Evolutionary conservation across 345 rosid species (phyloP).

Genomic region (Gynandropsis gynandra): DNA sequence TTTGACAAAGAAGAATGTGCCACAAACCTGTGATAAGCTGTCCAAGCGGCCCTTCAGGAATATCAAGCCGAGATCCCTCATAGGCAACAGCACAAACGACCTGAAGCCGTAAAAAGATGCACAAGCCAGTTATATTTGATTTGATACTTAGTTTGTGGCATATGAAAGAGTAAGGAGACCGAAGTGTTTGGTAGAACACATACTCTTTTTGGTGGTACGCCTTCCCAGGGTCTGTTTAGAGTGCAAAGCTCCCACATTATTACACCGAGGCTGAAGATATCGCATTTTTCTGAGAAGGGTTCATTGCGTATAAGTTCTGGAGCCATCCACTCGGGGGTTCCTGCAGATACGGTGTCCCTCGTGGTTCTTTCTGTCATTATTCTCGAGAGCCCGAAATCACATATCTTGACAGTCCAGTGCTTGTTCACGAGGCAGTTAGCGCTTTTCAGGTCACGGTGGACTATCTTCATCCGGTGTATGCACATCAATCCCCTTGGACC

Average conservation of each 20-base stretch:
- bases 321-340: constrained; percentile 94
- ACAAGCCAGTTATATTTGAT: not conserved
- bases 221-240: constrained; percentile 79
- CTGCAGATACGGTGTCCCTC: constrained; percentile 57
- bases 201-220: constrained; percentile 65
- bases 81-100: constrained; percentile 68
- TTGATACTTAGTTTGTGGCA: not conserved
- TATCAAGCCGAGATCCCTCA: constrained; percentile 61
- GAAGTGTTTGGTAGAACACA: constrained; percentile 9
- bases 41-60: constrained; percentile 72
- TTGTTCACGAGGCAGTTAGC: constrained; percentile 68
- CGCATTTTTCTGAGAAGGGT: constrained; percentile 73
- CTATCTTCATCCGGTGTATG: constrained; percentile 81
- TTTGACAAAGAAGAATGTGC: constrained; percentile 1
- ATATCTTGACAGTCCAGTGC: constrained; percentile 68
- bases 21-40: constrained; percentile 63
- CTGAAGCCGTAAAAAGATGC: constrained; percentile 25
- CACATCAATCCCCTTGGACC: constrained; percentile 81
- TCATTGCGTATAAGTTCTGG: constrained; percentile 82
- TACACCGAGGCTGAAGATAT: constrained; percentile 91
- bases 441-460: constrained; percentile 71
- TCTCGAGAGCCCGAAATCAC: constrained; percentile 89
- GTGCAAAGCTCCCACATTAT: constrained; percentile 95
- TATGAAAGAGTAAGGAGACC: too few species aligned
- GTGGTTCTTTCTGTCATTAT: constrained; percentile 42